phyloP scores from a whole-genome alignment of 257 asterid genomes.

The Plantago elongata region DNA sequence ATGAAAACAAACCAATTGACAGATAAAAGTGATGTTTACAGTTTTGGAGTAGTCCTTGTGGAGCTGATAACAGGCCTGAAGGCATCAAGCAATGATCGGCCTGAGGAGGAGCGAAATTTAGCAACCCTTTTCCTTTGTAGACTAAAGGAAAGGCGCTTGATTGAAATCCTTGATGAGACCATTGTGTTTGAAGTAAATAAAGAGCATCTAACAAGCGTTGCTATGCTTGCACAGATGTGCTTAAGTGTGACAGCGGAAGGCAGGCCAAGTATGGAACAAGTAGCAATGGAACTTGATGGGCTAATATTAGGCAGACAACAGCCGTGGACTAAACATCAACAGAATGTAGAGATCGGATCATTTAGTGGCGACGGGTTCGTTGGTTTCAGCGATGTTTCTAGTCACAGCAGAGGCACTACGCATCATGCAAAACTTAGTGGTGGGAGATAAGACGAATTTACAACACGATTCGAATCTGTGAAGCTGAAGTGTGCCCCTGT shows the following conservation, averaged over 20 bases:
- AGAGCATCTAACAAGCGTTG: neutral
- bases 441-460: too few species aligned
- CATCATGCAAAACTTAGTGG: neutral
- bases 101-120: conserved; percentile 19
- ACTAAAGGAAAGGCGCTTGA: neutral
- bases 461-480: too few species aligned
- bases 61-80: conserved; percentile 23
- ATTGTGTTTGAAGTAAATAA: neutral
- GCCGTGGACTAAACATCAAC: neutral
- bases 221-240: conserved; percentile 16
- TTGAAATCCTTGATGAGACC: conserved; percentile 15
- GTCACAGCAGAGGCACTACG: neutral
- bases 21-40: conserved; percentile 31
- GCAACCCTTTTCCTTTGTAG: conserved; percentile 15
- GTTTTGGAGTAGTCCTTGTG: conserved; percentile 26
- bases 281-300: conserved; percentile 6
- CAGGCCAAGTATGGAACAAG: conserved; percentile 28
- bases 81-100: conserved; percentile 12
- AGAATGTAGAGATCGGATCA: neutral
- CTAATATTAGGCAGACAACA: conserved; percentile 2
- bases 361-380: neutral
- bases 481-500: too few species aligned
- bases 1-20: too few species aligned
- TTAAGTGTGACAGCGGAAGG: conserved; percentile 15
- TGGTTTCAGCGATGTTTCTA: neutral